Evolutionary conservation across 768 basidiomycete genomes (phyloP), one percentile per base, ranked within the genome.

Genomic region (Piloderma croceum): DNA sequence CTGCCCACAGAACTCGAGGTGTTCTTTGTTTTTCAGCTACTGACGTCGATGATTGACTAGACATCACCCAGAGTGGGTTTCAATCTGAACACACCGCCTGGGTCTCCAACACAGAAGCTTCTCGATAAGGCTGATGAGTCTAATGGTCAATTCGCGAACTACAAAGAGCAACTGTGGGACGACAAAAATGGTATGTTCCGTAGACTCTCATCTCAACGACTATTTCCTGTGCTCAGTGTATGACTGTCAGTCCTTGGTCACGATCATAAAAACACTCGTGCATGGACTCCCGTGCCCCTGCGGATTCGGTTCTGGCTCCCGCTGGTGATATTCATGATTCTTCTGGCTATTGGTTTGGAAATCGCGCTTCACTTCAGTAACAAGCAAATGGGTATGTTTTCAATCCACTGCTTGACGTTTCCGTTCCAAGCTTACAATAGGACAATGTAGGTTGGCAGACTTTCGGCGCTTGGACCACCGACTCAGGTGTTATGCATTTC

Each of bases 251-350:
- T n/a, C n/a, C n/a, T n/a, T n/a, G 27, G 15, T 29, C 9, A 29
- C 27, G 15, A 29, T 9, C 27, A 29, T 29, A 29, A 29, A 15
- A 29, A 9, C 9, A 15, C 10, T 9, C 9, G 17, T 9, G 34
- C 7, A 9, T 74, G 70, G 71, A 57, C 64, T 10, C 74, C 75
- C 3, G 44, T 63, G 7, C 70, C 74, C 1, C 63, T 77, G 4
- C 61, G 67, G 24, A 48, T 55, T n/a, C 70, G 64, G 57, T 75
- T 74, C 46, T 72, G 70, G 68, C 45, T 70, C 6, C 53, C 70
- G 0, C 59, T 74, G 24, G 60, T 71, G 7, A 18, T 60, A 1
- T 44, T 71, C 19, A 52, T 76, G 42, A 50, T 63, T 3, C 45
- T 41, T 10, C 62, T 60, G 3, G 73, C 71, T 3, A 59, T 73